Evolutionary conservation across 306 rosid genomes (phyloP), one percentile per base, ranked within the genome.

Genomic region (Comarum palustre): DNA sequence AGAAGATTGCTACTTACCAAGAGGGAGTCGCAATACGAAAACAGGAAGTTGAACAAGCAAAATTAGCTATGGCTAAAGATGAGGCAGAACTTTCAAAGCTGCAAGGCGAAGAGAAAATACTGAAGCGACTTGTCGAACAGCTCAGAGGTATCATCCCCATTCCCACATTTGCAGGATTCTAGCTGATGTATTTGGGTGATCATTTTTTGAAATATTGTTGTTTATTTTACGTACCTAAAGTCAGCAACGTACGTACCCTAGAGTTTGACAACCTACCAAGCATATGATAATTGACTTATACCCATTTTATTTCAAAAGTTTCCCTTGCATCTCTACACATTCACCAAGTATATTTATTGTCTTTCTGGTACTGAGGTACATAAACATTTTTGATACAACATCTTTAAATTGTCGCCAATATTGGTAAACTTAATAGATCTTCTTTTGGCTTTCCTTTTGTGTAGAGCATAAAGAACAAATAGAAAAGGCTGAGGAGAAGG

Each of bases 401-500:
- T 58, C 57, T 19, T 58, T 66, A 43, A 7, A 25, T 47, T 69
- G 14, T 69, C 42, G 59, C 38, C 67, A 36, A 25, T 46, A 20
- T 60, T 59, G 51, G 66, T 48, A 65, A 48, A 72, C 15, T 8
- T 47, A 25, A 9, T 68, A 75, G 75, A 17, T 50, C 47, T 50
- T 42, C 34, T 60, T 60, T 75, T 47, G 14, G 51, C 25, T 73
- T 66, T 45, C 76, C 68, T 83, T 31, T 67, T 71, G 48, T 84
- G 70, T 78, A 95, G 99, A 95, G 73, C 97, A 81, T 74, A 95
- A 91, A 78, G 99, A 95, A 82, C 95, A 87, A 78, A 89, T 95
- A 81, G 99, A 91, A 67, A 91, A 88, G 89, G 93, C 82, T 31
- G 99, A 91, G 84, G 97, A 90, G 91, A 86, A 86, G 83, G 97